A percentile compares a stretch with the other conserved stretches of the same genome.
Evolutionary conservation across 2,329 filamentous ascomycete genomes (phyloP).

Genomic region (Aureobasidium sp.): DNA sequence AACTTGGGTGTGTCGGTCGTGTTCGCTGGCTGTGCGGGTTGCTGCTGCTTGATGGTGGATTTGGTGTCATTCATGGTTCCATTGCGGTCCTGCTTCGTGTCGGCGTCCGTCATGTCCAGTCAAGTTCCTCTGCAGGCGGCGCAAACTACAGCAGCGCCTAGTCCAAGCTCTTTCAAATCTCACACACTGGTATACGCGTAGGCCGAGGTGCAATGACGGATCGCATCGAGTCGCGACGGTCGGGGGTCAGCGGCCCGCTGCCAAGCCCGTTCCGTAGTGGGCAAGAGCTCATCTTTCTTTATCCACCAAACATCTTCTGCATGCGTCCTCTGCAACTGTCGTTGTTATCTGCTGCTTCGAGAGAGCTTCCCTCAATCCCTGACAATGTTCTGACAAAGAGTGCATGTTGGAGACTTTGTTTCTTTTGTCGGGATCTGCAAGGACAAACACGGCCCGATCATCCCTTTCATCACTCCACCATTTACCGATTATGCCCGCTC

Average conservation of each 20-base stretch:
- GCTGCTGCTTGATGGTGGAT: not conserved
- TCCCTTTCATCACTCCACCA: constrained; percentile 4
- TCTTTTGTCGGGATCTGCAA: not conserved
- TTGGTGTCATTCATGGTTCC: not conserved
- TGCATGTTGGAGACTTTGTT: not conserved
- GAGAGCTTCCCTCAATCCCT: too few species aligned
- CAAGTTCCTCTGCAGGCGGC: too few species aligned
- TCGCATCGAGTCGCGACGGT: not conserved
- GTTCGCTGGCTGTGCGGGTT: too few species aligned
- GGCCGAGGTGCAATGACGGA: not conserved
- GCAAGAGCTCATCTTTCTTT: too few species aligned
- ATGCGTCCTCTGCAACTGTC: too few species aligned
- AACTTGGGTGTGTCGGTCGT: not conserved
- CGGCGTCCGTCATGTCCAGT: not conserved
- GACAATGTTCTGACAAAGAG: not conserved
- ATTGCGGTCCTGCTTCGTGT: not conserved
- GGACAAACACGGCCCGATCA: constrained; percentile 2
- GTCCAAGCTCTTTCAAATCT: not conserved
- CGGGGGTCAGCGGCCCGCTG: not conserved
- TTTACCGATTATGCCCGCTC: not conserved
- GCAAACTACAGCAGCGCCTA: not conserved
- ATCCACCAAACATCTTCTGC: too few species aligned
- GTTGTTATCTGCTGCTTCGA: not conserved
- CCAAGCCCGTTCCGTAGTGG: not conserved
- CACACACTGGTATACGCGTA: not conserved